Evolutionary conservation across 768 basidiomycete species (phyloP), one percentile per base, ranked within the genome.

Genomic region (Chalciporus piperatus): DNA sequence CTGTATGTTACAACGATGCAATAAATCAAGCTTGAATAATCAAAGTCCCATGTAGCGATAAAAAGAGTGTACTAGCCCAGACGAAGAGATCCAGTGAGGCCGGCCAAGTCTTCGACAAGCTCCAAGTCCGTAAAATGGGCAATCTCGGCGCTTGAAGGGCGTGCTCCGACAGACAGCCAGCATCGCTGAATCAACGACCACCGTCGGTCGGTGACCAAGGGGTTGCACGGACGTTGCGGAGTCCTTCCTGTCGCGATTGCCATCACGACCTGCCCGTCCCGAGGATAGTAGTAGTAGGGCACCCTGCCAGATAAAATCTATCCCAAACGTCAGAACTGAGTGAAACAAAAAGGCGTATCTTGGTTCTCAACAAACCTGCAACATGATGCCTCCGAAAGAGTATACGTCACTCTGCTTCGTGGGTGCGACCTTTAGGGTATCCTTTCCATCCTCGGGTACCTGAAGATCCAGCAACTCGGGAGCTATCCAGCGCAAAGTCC

Each of bases 401-500:
- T 54, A 56, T 11, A 54, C 27, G 19, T 56, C 42, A 16, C 28
- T 47, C 19, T 25, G 17, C 14, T 35, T 17, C 11, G 20, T 54
- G 3, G 51, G 52, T 16, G 20, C 20, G 12, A 44, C 13, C 7
- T 33, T 27, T 2, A 14, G 35, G 19, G 41, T 4, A 19, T 17
- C 41, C 35, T 32, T 33, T n/a, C 44, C 46, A 1, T 45, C 25
- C 4, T 40, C 23, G 3, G 41, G 28, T 22, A 39, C 20, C 4
- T 42, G 19, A 30, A 41, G 30, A 17, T 41, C 41, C 10, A 48
- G 30, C 16, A 53, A 35, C 39, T 56, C 55, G 42, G 55, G 42
- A 1, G 55, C 55, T n/a, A 35, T 37, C 52, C 52, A 54, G 11
- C 52, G 47, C 16, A 55, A 17, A 12, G 54, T 43, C 16, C 51